Conservation (phyloP, 2,329 filamentous ascomycete genomes). For the Coniochaeta prunicola region DNA sequence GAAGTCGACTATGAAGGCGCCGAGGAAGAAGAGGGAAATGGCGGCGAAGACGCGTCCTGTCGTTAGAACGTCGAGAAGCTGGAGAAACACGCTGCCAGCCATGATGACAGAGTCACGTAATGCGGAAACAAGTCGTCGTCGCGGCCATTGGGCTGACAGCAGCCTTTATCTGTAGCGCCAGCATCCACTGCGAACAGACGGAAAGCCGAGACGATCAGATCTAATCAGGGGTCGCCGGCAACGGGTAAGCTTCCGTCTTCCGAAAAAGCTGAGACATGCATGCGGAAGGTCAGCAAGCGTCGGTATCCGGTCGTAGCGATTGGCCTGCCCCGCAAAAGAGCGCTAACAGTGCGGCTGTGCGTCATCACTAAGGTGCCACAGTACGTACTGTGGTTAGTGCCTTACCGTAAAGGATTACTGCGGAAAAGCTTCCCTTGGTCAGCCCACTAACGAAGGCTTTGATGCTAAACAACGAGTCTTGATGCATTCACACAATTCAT, state of each 20-base stretch:
- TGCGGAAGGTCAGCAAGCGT: neutral
- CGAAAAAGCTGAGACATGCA: conserved; percentile 2
- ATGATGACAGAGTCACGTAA: neutral
- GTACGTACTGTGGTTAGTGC: neutral
- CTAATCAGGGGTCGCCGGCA: neutral
- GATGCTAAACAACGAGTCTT: too few relatives aligned
- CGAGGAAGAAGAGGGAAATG: conserved; percentile 23
- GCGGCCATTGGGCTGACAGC: neutral
- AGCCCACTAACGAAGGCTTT: too few relatives aligned
- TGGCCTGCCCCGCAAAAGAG: neutral
- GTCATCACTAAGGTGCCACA: neutral
- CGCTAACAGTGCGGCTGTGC: neutral
- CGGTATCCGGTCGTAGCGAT: neutral
- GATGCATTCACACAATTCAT: too few relatives aligned
- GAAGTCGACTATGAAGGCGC: conserved; percentile 32
- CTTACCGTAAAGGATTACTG: too few relatives aligned
- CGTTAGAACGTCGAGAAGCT: conserved; percentile 22
- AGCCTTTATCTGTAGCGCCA: neutral
- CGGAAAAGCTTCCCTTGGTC: too few relatives aligned
- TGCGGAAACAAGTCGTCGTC: neutral
- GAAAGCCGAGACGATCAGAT: neutral
- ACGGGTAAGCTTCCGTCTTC: neutral
- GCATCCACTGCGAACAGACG: neutral
- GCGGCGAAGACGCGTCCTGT: conserved; percentile 19
- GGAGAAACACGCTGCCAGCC: conserved; percentile 13